Evolutionary conservation across 371 early-diverging fungal genomes (phyloP).

Genomic region (Circinella minor): DNA sequence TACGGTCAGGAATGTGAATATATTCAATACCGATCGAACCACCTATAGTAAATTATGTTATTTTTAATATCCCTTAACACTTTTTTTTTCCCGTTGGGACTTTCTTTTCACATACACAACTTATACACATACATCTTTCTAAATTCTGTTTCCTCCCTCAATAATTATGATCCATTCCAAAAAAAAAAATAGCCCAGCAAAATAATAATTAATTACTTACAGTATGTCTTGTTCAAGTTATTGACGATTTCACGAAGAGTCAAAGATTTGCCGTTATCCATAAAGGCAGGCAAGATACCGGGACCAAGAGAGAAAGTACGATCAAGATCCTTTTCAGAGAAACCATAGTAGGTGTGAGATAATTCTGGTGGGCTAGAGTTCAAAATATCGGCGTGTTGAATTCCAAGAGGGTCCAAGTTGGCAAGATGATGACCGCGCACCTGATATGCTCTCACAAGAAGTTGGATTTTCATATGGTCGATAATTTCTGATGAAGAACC

Average conservation of each 20-base stretch:
- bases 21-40: slow-evolving; percentile 96
- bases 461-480: slow-evolving; percentile 98
- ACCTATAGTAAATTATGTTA: slow-evolving; percentile 41
- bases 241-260: slow-evolving; percentile 91
- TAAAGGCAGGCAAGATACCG: slow-evolving; percentile 92
- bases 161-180: neutral
- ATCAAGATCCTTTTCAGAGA: slow-evolving; percentile 90
- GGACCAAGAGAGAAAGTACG: slow-evolving; percentile 91
- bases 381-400: slow-evolving; percentile 68
- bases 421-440: slow-evolving; percentile 94
- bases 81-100: neutral
- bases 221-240: slow-evolving; percentile 85
- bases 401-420: slow-evolving; percentile 91
- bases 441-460: slow-evolving; percentile 95
- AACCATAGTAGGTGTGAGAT: slow-evolving; percentile 88
- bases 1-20: slow-evolving; percentile 96
- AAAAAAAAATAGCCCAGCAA: neutral
- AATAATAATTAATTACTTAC: slow-evolving; percentile 52
- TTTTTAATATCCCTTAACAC: neutral
- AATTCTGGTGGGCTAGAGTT: slow-evolving; percentile 85
- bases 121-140: too few species aligned
- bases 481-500: slow-evolving; percentile 63
- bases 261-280: slow-evolving; percentile 63
- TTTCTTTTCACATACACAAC: too few species aligned
- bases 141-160: neutral